Conservation (phyloP, 2,329 filamentous ascomycete genomes). For the Didymosphaeria variabile region DNA sequence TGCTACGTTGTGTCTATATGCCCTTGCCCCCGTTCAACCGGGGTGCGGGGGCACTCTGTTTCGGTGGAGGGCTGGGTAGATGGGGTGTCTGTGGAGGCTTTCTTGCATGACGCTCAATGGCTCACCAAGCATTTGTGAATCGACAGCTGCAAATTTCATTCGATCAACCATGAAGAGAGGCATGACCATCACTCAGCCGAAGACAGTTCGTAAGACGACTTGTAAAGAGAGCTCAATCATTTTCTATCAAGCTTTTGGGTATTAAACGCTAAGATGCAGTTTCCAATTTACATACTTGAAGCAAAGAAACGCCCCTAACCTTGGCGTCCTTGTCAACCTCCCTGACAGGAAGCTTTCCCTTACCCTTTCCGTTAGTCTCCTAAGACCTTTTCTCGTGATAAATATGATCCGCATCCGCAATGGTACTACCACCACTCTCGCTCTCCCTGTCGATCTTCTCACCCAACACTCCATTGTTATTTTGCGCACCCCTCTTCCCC, state of each 20-base stretch:
- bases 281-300: neutral
- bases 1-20: no score
- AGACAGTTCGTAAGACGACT: neutral
- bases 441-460: conserved; percentile 16
- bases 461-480: conserved; percentile 26
- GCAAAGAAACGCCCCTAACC: neutral
- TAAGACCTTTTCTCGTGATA: conserved; percentile 11
- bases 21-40: no score
- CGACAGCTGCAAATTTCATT: no score
- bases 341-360: neutral
- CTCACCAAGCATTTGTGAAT: no score
- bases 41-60: no score
- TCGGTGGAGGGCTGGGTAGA: no score
- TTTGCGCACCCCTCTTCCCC: conserved; percentile 18
- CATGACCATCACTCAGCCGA: neutral
- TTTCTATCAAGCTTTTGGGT: conserved; percentile 9
- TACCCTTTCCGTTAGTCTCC: neutral
- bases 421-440: conserved; percentile 1
- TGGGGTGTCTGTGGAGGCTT: no score
- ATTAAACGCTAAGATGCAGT: conserved; percentile 4
- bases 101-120: no score
- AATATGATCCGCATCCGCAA: conserved; percentile 10
- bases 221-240: conserved; percentile 1
- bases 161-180: neutral
- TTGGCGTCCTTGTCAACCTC: neutral